Evolutionary conservation across 805 yeast genomes (phyloP), one percentile per base, ranked within the genome.

Genomic region (Lachancea sp.): DNA sequence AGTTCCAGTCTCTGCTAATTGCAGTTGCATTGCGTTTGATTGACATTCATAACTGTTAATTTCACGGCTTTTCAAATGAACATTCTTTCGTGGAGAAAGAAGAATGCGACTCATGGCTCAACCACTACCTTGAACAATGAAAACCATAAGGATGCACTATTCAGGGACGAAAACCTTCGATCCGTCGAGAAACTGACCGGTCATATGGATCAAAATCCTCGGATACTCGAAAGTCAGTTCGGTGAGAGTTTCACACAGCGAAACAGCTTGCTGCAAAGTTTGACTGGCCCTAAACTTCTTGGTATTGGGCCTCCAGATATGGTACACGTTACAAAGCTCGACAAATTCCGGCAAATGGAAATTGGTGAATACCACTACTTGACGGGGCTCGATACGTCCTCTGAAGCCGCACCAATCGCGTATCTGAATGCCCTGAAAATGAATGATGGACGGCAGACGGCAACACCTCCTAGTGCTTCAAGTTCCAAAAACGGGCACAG

Each of bases 301-400:
- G 81, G 80, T n/a, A 57, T 82, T 18, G 95, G 95, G 0, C 86
- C 89, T 2, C 83, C 89, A 2, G 95, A 85, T 62, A 66, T 85
- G 46, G 78, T 56, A 40, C 56, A 73, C 53, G 51, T 71, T n/a
- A 64, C 75, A n/a, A 59, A 63, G 27, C 67, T 67, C 45, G 72
- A 75, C 38, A 69, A 67, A 45, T 65, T 70, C 38, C 60, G 68
- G 16, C 66, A 62, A 5, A 70, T 72, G 44, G 82, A 78, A 47
- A 64, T 68, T 12, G 78, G 82, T 1, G 71, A 70, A 41, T 76
- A 73, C 44, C 78, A 74, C 48, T 71, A 67, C 49, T 58, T 71
- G 22, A 68, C 71, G 1, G 81, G 81, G 3, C 53, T 76, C 18
- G 77, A 74, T 51, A 59, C 69, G 1, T 69, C 77, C 0, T 68